Evolutionary conservation across 345 rosid genomes (phyloP), one percentile per base, ranked within the genome.

Genomic region (Gossypium ekmanianum): DNA sequence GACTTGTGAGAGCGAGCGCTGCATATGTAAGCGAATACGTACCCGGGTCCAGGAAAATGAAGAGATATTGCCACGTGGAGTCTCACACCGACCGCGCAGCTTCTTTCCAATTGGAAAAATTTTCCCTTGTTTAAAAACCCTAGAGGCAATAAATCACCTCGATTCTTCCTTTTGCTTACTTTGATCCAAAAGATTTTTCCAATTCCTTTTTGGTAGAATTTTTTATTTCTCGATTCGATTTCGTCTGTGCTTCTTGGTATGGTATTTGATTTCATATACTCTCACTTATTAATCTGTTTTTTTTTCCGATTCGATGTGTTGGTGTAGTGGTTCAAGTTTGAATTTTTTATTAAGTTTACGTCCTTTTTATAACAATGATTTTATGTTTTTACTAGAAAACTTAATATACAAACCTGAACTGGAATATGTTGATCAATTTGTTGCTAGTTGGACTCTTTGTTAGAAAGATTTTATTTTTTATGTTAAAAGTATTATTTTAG

Each of bases 101-200:
- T 41, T 64, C 50, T 3, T n/a, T 14, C 14, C 41, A 34, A 34
- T 34, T 14, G 2, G 4, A 20, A 70, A 20, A 6, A 2, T 2
- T 17, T 72, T 9, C 12, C 34, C 57, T 11, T 45, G 2, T 64
- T 72, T 65, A 57, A n/a, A 78, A 78, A 66, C 77, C 80, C 80
- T 78, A 77, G 66, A 65, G 9, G 11, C 45, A n/a, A 55, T 39
- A 12, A 4, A 11, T 11, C 11, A 14, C 18, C 16, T 5, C 29
- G 16, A 27, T 9, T 11, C 24, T 65, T 6, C 41, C 41, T 34
- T 34, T 34, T 34, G 7, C 41, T 34, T 34, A 34, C 7, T 5
- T 34, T 34, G 41, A 34, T 34, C 41, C 41, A 34, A 34, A 34
- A 34, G 7, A 34, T 5, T 34, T 34, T 34, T 34, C 7, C 41